A percentile compares a stretch with the other conserved stretches of the same genome.
phyloP scores from a whole-genome alignment of 345 rosid genomes.

The Camelina sativa region DNA sequence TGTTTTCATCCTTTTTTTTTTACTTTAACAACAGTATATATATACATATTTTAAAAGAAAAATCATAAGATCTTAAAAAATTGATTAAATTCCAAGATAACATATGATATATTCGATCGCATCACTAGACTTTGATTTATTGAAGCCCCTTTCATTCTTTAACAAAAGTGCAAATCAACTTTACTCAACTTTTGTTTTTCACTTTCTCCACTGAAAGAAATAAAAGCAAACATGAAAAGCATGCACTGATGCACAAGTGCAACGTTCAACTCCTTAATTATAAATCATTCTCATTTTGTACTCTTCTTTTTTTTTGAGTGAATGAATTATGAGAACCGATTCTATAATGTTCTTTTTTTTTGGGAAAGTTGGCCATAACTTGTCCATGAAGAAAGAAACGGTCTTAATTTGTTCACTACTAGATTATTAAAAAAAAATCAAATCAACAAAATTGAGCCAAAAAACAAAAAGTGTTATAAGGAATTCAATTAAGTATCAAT shows the following conservation, averaged over 20 bases:
- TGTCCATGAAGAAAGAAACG: slow-evolving; percentile 45
- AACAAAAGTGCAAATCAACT: slow-evolving; percentile 42
- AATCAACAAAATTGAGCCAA: slow-evolving; percentile 5
- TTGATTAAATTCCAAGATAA: slow-evolving; percentile 6
- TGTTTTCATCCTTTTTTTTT: neutral
- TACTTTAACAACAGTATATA: neutral
- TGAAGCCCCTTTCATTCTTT: slow-evolving; percentile 40
- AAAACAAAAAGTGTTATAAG: slow-evolving; percentile 8
- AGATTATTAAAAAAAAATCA: neutral
- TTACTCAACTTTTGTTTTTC: slow-evolving; percentile 35
- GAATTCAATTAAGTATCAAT: neutral
- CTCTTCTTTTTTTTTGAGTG: neutral
- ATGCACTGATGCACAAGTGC: slow-evolving; percentile 44
- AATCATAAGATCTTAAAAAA: neutral
- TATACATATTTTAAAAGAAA: neutral
- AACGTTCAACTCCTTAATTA: slow-evolving; percentile 40
- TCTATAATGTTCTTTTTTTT: slow-evolving; percentile 30
- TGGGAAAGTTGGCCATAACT: slow-evolving; percentile 35
- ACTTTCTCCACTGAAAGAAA: slow-evolving; percentile 44
- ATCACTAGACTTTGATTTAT: slow-evolving; percentile 38
- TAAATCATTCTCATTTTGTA: neutral
- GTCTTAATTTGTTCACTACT: slow-evolving; percentile 1
- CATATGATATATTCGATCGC: slow-evolving; percentile 40
- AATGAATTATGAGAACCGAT: slow-evolving; percentile 38
- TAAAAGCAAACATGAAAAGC: slow-evolving; percentile 40